Evolutionary conservation across 208 protist genomes (phyloP).

Genomic region (Herpetomonas samuelpessoai): DNA sequence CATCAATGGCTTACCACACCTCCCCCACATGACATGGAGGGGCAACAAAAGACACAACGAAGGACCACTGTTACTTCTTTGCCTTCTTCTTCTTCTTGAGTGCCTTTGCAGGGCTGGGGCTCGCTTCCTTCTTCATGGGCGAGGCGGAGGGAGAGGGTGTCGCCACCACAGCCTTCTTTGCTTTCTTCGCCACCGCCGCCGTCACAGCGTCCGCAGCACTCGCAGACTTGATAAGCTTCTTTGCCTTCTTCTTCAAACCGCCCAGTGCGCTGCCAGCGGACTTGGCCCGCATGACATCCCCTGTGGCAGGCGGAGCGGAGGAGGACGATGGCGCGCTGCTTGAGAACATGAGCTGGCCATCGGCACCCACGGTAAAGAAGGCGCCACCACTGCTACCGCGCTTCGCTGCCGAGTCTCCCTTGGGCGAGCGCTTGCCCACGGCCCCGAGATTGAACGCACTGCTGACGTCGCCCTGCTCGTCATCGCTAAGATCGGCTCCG

Average conservation of each 20-base stretch:
- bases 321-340: neutral
- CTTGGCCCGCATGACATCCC: neutral
- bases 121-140: too few relatives aligned
- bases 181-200: too few relatives aligned
- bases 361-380: conserved; percentile 39
- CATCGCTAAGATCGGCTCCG: conserved; percentile 2
- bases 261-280: conserved; percentile 3
- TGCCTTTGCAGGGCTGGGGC: too few relatives aligned
- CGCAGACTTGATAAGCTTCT: neutral
- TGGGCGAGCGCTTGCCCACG: conserved; percentile 21
- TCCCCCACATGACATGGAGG: too few relatives aligned
- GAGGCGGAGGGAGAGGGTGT: too few relatives aligned
- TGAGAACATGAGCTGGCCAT: conserved; percentile 42
- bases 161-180: too few relatives aligned
- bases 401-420: conserved; percentile 4
- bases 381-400: conserved; percentile 11
- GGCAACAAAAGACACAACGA: neutral
- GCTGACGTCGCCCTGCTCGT: neutral
- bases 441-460: conserved; percentile 17
- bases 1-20: too few relatives aligned
- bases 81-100: too few relatives aligned
- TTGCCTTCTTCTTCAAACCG: neutral
- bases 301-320: neutral
- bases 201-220: too few relatives aligned
- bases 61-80: neutral